Percentiles rank a stretch among this genome's conserved stretches.
These are phyloP conservation scores for Claviceps spartinae DNA, from an alignment of 2,329 filamentous ascomycete genomes.

Conservation along the genomic window DNA sequence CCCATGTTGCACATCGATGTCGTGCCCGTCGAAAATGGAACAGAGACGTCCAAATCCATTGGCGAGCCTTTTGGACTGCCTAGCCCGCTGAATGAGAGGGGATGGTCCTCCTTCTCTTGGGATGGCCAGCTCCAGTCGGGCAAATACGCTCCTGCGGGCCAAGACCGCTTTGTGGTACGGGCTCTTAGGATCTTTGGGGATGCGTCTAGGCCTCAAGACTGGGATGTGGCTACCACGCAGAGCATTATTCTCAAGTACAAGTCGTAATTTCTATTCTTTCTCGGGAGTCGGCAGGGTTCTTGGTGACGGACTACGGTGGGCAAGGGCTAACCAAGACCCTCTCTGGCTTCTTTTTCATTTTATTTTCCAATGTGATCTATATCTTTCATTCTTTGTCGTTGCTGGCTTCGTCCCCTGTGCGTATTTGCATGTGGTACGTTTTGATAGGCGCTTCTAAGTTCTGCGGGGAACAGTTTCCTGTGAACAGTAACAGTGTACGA, in stretches of 20 bases:
- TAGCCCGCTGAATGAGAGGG: constrained; percentile 10
- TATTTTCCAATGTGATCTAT: no score
- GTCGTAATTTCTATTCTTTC: background rate
- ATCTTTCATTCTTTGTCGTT: no score
- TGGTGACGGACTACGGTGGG: no score
- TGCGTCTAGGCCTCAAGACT: constrained; percentile 25
- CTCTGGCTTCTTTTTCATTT: no score
- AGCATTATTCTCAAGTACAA: constrained; percentile 30
- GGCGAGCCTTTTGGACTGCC: constrained; percentile 29
- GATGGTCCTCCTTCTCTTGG: constrained; percentile 16
- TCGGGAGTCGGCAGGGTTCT: no score
- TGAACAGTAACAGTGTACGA: no score
- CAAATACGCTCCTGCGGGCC: constrained; percentile 29
- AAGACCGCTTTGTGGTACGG: constrained; percentile 33
- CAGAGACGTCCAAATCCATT: constrained; percentile 19
- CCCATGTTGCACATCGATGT: constrained; percentile 28
- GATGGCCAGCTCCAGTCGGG: constrained; percentile 32
- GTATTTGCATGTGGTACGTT: no score
- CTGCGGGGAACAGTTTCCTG: no score
- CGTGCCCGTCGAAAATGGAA: constrained; percentile 16
- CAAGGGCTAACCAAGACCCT: no score
- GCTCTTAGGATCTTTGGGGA: constrained; percentile 37
- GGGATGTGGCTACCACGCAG: constrained; percentile 28
- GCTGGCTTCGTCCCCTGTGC: no score
- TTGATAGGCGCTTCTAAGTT: no score